phyloP scores from a whole-genome alignment of 2,329 filamentous ascomycete species.

The Penicillium brevicompactum region DNA sequence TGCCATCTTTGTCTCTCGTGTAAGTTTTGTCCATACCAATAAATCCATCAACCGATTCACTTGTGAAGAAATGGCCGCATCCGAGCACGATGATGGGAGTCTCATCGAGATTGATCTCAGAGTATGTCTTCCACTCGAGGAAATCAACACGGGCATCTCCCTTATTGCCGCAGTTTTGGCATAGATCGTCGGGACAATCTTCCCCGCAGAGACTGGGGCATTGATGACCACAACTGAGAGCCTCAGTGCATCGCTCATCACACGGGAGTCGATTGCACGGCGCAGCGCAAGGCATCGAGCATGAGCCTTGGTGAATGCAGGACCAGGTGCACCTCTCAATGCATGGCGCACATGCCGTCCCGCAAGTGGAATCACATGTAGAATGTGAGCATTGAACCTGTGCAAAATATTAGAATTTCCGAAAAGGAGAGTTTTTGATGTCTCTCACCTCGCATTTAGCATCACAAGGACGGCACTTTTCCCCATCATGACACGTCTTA shows the following conservation, averaged over 20 bases:
- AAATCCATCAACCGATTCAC: too few relatives aligned
- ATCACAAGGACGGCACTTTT: slow-evolving; percentile 7
- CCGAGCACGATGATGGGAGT: too few relatives aligned
- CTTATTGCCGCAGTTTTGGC: slow-evolving; percentile 13
- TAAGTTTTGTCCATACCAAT: too few relatives aligned
- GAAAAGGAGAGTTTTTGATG: not conserved
- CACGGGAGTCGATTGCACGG: slow-evolving; percentile 14
- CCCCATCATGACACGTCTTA: slow-evolving; percentile 2
- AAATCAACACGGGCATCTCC: slow-evolving; percentile 14
- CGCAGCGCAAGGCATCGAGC: slow-evolving; percentile 16
- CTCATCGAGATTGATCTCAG: slow-evolving; percentile 14
- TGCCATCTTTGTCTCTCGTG: too few relatives aligned
- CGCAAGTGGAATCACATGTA: slow-evolving; percentile 2
- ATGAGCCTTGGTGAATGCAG: slow-evolving; percentile 1
- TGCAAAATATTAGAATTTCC: not conserved
- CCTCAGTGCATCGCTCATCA: slow-evolving; percentile 5
- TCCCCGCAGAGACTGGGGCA: slow-evolving; percentile 14
- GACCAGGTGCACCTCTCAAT: slow-evolving; percentile 13
- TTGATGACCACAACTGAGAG: slow-evolving; percentile 7
- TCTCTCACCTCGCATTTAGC: slow-evolving; percentile 15
- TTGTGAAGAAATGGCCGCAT: too few relatives aligned
- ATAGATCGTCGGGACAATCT: slow-evolving; percentile 9
- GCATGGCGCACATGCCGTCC: slow-evolving; percentile 11
- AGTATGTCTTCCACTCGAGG: slow-evolving; percentile 5
- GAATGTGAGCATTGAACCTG: slow-evolving; percentile 14